Base-by-base conservation (phyloP, 352 stramenopile genomes). In the Phytophthora fragariae region DNA sequence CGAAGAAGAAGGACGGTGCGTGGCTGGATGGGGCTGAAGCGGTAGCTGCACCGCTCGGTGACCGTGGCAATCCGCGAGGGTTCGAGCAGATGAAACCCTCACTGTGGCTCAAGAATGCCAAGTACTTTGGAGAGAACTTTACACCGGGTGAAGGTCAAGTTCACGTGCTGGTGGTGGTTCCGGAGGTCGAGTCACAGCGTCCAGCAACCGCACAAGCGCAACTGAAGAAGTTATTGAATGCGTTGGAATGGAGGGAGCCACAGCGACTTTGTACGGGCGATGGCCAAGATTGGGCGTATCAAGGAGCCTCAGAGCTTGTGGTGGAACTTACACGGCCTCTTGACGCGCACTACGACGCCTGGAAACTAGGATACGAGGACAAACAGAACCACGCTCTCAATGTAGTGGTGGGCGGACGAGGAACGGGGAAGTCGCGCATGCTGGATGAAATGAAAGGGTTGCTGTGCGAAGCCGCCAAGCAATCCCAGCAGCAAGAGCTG, bases 381-480 rank as follows among this genome's bases (percentile, higher is more conserved):
- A 69, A 65, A 19, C 58, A 76, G 33, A 66, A 21, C 37, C 70
- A 72, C 33, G 24, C 63, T 14, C 37, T 69, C 14, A 39, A 41
- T 58, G 31, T 73, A 0, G 54, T 73, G 0, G 1, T 59, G 33
- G 63, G 65, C 64, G 70, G 70, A 49, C 33, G 19, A 46, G 70
- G 65, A 47, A 73, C 64, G 35, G 70, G 65, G 29, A 77, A 73
- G 56, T 73, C 64, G 24, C 60, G 70, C 2, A 67, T 77, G 64
- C 41, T 77, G 53, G 70, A 77, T 46, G 59, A 77, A 57, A 73
- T 77, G 70, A 73, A 73, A 17, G 5, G 9, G 59, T 70, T 77
- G 44, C 54, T 77, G 60, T 60, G 55, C 11, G 7, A 5, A 56
- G 70, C 60, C 54, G 65, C 70, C 29, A 27, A 24, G 0, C 53